Evolutionary conservation across 768 basidiomycete species (phyloP).

Genomic region (Boletus vinaceobasis): DNA sequence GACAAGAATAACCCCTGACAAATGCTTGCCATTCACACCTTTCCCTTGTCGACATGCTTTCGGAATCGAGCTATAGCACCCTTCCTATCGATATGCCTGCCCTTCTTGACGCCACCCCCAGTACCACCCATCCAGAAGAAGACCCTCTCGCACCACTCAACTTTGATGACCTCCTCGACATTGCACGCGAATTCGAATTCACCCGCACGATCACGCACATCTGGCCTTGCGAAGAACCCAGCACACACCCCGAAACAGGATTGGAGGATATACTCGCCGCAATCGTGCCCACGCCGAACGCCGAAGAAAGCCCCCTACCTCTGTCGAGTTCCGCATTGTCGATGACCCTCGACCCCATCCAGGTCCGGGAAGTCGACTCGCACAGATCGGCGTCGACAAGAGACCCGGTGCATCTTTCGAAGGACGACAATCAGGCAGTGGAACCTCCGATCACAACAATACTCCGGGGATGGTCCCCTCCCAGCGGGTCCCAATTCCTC

Average conservation of each 20-base stretch:
- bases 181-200: conserved; percentile 29
- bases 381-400: no score
- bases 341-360: no score
- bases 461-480: conserved; percentile 27
- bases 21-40: not conserved
- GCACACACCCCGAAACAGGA: conserved; percentile 2
- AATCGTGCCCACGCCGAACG: not conserved
- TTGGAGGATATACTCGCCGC: conserved; percentile 20
- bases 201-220: conserved; percentile 19
- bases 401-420: not conserved
- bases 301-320: conserved; percentile 5
- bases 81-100: conserved; percentile 5
- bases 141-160: conserved; percentile 10
- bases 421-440: not conserved
- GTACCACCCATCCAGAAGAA: not conserved
- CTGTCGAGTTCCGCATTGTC: not conserved
- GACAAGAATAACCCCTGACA: conserved; percentile 3
- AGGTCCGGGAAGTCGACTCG: no score
- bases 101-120: not conserved
- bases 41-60: conserved; percentile 23
- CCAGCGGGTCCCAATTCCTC: conserved; percentile 22
- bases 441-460: not conserved
- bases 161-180: conserved; percentile 30
- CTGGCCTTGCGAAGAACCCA: conserved; percentile 18
- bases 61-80: conserved; percentile 7